These are phyloP conservation scores for Metarhizium sp. DNA, from an alignment of 2,329 filamentous ascomycete genomes.

Conservation along the genomic window DNA sequence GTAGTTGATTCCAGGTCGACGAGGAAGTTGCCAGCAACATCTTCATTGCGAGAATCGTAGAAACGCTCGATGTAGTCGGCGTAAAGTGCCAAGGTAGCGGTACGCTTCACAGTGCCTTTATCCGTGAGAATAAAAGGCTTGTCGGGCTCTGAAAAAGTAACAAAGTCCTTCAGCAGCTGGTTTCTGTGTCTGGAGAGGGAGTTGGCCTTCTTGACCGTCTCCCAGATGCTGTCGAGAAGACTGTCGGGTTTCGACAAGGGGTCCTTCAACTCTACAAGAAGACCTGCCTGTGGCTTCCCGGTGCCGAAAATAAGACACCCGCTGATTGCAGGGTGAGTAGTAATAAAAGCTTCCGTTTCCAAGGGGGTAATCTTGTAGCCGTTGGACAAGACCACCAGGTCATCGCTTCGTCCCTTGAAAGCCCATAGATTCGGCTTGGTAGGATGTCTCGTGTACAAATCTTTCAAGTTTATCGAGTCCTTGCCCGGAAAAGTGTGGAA, in stretches of 20 bases:
- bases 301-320: slow-evolving; percentile 18
- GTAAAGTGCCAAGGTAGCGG: slow-evolving; percentile 29
- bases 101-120: slow-evolving; percentile 35
- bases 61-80: slow-evolving; percentile 35
- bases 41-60: slow-evolving; percentile 21
- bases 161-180: slow-evolving; percentile 30
- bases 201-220: slow-evolving; percentile 33
- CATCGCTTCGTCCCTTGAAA: slow-evolving; percentile 20
- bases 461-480: slow-evolving; percentile 19
- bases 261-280: slow-evolving; percentile 19
- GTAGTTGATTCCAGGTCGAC: slow-evolving; percentile 14
- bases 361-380: slow-evolving; percentile 22
- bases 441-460: slow-evolving; percentile 18
- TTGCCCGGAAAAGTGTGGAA: slow-evolving; percentile 22
- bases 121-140: slow-evolving; percentile 35
- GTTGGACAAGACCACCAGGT: slow-evolving; percentile 20
- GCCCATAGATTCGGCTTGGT: slow-evolving; percentile 19
- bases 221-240: slow-evolving; percentile 35
- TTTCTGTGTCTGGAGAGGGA: slow-evolving; percentile 27
- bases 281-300: slow-evolving; percentile 16
- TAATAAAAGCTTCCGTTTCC: slow-evolving; percentile 18
- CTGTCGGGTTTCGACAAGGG: slow-evolving; percentile 10
- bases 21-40: slow-evolving; percentile 6
- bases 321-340: slow-evolving; percentile 15
- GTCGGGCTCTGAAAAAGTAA: slow-evolving; percentile 28